phyloP scores from a whole-genome alignment of 495 filamentous ascomycete genomes.

The Endocarpon pusillum region DNA sequence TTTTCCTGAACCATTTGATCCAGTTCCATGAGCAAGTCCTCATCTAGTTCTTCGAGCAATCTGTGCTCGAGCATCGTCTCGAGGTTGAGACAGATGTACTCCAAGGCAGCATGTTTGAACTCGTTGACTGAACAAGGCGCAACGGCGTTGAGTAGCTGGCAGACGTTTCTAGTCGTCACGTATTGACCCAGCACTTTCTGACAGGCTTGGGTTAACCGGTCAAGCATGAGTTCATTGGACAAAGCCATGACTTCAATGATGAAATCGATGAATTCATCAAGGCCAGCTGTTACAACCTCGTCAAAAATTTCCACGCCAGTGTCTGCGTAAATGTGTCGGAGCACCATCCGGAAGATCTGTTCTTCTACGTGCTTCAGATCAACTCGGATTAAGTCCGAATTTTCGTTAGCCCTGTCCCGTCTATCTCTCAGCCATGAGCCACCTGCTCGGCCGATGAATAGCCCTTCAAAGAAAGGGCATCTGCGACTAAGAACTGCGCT shows the following conservation, averaged over 20 bases:
- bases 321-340: slow-evolving; percentile 74
- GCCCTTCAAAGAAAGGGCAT: slow-evolving; percentile 80
- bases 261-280: slow-evolving; percentile 73
- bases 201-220: slow-evolving; percentile 74
- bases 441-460: slow-evolving; percentile 71
- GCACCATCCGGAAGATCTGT: slow-evolving; percentile 56
- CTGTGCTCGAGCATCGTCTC: slow-evolving; percentile 80
- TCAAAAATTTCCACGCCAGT: slow-evolving; percentile 68
- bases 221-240: slow-evolving; percentile 89
- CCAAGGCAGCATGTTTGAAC: slow-evolving; percentile 76
- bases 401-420: slow-evolving; percentile 30
- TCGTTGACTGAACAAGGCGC: slow-evolving; percentile 63
- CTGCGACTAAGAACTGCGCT: slow-evolving; percentile 62
- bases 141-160: slow-evolving; percentile 65
- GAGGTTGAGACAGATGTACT: slow-evolving; percentile 82
- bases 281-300: slow-evolving; percentile 44
- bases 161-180: slow-evolving; percentile 75
- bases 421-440: slow-evolving; percentile 68
- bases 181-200: slow-evolving; percentile 77
- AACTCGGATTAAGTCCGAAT: slow-evolving; percentile 36
- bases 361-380: slow-evolving; percentile 68
- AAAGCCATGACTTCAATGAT: slow-evolving; percentile 84
- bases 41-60: slow-evolving; percentile 70
- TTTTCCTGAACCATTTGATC: slow-evolving; percentile 66
- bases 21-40: slow-evolving; percentile 61